Conservation (phyloP, 371 early-diverging fungal species). For the Chytridiales sp. region DNA sequence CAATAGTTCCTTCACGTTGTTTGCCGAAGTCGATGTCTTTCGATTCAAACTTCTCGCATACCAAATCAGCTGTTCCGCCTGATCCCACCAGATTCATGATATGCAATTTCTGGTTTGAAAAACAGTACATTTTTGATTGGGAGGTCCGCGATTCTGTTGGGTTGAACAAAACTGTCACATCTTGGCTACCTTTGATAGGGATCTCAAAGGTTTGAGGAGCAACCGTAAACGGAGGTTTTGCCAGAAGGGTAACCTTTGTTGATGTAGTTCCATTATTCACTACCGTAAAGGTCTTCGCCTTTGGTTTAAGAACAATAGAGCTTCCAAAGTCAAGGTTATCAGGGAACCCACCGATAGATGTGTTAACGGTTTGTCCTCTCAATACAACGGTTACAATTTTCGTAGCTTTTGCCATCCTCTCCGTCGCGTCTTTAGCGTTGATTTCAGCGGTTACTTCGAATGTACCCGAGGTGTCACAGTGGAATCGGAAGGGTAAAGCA, state of each 20-base stretch:
- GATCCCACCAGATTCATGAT: conserved; percentile 36
- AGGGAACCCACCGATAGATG: conserved; percentile 47
- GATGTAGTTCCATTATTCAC: conserved; percentile 48
- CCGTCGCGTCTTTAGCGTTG: conserved; percentile 42
- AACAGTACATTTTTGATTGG: conserved; percentile 40
- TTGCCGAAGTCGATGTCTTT: conserved; percentile 54
- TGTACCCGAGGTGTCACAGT: conserved; percentile 43
- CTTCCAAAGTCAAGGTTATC: conserved; percentile 52
- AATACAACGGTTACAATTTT: conserved; percentile 42
- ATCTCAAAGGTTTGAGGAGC: conserved; percentile 39
- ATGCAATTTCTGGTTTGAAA: conserved; percentile 51
- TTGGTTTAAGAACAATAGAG: conserved; percentile 42
- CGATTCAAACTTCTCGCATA: conserved; percentile 52
- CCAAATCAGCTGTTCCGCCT: conserved; percentile 52
- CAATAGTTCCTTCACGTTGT: conserved; percentile 49
- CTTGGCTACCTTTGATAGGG: conserved; percentile 38
- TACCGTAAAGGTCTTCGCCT: conserved; percentile 32
- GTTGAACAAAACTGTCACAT: conserved; percentile 40
- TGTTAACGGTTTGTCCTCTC: conserved; percentile 46
- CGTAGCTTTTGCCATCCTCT: conserved; percentile 42
- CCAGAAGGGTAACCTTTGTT: conserved; percentile 32
- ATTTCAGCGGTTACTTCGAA: conserved; percentile 51
- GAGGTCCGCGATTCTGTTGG: conserved; percentile 48
- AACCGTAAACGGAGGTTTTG: conserved; percentile 44
- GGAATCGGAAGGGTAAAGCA: conserved; percentile 47